Base-by-base conservation (phyloP, 148 eudicot genomes). In the Chenopodium quinoa region DNA sequence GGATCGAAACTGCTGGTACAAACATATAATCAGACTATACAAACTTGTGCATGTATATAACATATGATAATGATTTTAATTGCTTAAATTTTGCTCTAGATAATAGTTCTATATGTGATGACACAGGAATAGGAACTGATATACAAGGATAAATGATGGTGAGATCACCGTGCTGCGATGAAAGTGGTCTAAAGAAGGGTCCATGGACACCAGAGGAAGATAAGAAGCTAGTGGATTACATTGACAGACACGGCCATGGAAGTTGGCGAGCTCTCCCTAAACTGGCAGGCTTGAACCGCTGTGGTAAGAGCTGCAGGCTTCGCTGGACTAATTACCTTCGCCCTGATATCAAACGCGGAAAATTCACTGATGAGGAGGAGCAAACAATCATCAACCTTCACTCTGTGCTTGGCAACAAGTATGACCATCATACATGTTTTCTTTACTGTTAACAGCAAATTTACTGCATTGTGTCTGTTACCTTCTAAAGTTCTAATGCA, bases 191-290 rank as follows among this genome's bases (percentile, higher is more conserved):
- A 66, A 91, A 91, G 85, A 89, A 89, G 82, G 93, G 93, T 32
- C 93, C 93, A 22, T 91, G 93, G 93, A 87, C 91, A 2, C 86
- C 90, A 0, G 93, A 91, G 80, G 93, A 91, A 80, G 93, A 91
- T 63, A 71, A 85, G 40, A 89, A 85, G 82, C 90, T 91, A 2
- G 75, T 85, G 6, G 87, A 88, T 75, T 82, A 86, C 79, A 88
- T 91, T 1, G 62, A 84, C 20, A 76, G 44, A 31, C 66, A 89
- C 14, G 91, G 93, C 0, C 91, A 87, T 84, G 93, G 93, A 17
- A 91, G 91, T 58, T 91, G 93, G 93, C 80, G 93, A 64, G 91
- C 90, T 25, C 90, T 91, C 13, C 93, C 93, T 3, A 89, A 89
- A 78, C 83, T 85, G 10, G 90, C 91, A 0, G 93, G 89, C 17